A percentile compares a stretch with the other conserved stretches of the same genome.
Evolutionary conservation across 2,329 filamentous ascomycete species (phyloP).

Genomic region (Aspergillus novofumigatus): DNA sequence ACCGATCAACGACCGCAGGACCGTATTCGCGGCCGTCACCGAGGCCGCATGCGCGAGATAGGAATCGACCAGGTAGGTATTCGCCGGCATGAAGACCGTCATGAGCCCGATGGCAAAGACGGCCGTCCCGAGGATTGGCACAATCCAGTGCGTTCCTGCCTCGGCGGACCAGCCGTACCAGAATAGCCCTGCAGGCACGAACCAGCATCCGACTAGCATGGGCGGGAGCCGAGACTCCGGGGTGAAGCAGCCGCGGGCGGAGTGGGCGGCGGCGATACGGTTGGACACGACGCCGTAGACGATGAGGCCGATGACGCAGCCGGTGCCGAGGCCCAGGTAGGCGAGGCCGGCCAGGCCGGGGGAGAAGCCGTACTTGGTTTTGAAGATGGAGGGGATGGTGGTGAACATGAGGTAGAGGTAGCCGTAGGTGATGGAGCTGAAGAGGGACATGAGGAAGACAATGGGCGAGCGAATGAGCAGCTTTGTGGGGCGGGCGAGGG

Average conservation of each 20-base stretch:
- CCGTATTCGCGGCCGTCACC: conserved; percentile 52
- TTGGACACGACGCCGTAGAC: conserved; percentile 23
- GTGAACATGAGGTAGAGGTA: conserved; percentile 49
- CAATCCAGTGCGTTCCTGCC: conserved; percentile 49
- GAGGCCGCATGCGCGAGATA: conserved; percentile 57
- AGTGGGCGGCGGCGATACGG: conserved; percentile 19
- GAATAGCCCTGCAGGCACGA: conserved; percentile 44
- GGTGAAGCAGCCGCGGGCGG: conserved; percentile 19
- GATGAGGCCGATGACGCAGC: conserved; percentile 22
- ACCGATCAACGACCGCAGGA: conserved; percentile 42
- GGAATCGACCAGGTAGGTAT: conserved; percentile 62
- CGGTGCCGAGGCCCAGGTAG: conserved; percentile 43
- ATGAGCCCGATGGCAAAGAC: conserved; percentile 26
- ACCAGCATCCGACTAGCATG: conserved; percentile 49
- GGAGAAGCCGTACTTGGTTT: conserved; percentile 40
- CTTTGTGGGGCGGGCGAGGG: no score
- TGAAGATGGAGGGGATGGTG: conserved; percentile 44
- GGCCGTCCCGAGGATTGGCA: conserved; percentile 52
- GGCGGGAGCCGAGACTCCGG: conserved; percentile 45
- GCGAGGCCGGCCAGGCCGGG: conserved; percentile 40
- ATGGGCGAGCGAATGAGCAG: no score
- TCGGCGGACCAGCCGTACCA: conserved; percentile 44
- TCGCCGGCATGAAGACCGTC: conserved; percentile 45
- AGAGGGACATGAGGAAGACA: no score
- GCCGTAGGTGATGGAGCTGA: conserved; percentile 33